Evolutionary conservation across 116 monocot species (phyloP), one percentile per base, ranked within the genome.

Genomic region (Cymodocea nodosa): DNA sequence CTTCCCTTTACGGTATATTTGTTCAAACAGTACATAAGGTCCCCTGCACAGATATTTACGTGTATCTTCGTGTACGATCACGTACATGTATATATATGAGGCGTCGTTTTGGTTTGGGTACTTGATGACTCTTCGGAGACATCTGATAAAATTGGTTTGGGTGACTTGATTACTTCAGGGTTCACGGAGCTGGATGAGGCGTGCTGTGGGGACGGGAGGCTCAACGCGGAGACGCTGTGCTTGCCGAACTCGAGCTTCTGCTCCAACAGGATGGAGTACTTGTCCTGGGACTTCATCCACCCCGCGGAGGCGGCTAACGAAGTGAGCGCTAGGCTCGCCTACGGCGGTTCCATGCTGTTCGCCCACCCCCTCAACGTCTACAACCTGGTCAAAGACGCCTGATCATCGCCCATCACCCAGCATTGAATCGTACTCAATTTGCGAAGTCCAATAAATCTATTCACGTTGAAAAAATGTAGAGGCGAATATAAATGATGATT

Each of bases 221-320:
- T 81, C 34, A 81, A 81, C 2, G 81, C 64, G 0, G 72, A 59
- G 56, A n/a, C 30, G 2, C 18, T 56, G 13, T 85, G 82, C 76
- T 68, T 52, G 9, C 74, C 79, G 15, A 74, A 76, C 49, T 64
- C 65, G 8, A 70, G 74, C 44, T 77, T 48, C 10, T 90, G 90
- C 24, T 51, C 67, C 0, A 68, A 83, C 18, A 73, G 90, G 5
- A 25, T 51, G 17, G 52, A 58, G 1, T 77, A 75, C 58, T 61
- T 86, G 0, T 81, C 68, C 62, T 90, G 86, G 83, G 83, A 90
- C 49, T 4, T 23, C 53, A 22, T 77, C 9, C 86, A 86, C 58
- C 79, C 83, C 4, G 77, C 85, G 1, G 71, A 83, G 23, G 70
- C 75, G n/a, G 52, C 73, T 5, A 34, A 67, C 22, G 12, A 66